These are phyloP conservation scores for Saccharomyces hybrid DNA, from an alignment of 1,139 yeast species.

Conservation along the genomic window DNA sequence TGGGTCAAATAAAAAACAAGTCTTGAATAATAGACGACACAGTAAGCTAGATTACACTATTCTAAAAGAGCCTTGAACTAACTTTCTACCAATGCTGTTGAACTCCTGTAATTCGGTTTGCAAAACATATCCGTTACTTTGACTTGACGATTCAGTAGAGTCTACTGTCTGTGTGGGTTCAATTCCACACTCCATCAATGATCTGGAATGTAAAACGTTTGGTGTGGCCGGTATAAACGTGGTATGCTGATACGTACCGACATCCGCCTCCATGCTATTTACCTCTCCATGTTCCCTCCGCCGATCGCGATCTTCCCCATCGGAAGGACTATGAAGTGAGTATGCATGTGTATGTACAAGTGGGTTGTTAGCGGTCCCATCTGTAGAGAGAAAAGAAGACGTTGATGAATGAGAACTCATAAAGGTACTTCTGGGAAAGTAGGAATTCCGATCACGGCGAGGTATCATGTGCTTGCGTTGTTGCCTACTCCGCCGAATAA, in stretches of 20 bases:
- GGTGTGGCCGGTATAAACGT: neutral
- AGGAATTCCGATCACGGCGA: neutral
- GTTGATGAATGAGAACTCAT: neutral
- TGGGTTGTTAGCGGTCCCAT: neutral
- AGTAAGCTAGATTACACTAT: slow-evolving; percentile 5
- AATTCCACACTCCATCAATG: neutral
- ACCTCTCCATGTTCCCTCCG: neutral
- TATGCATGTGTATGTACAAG: neutral
- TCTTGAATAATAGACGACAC: neutral
- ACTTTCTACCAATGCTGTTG: slow-evolving; percentile 16
- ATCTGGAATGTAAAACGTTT: neutral
- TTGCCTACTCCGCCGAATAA: slow-evolving; percentile 15
- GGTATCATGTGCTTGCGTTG: slow-evolving; percentile 8
- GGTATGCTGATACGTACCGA: neutral
- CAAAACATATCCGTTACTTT: slow-evolving; percentile 13
- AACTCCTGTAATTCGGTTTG: slow-evolving; percentile 20
- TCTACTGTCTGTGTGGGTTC: neutral
- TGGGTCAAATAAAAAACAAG: neutral
- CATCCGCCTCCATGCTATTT: neutral
- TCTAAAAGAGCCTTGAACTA: slow-evolving; percentile 16
- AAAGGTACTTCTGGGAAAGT: neutral
- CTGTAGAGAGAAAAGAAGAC: neutral
- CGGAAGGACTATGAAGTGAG: neutral
- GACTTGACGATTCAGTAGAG: neutral
- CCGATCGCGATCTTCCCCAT: neutral